Base-by-base conservation (phyloP, 768 basidiomycete species). In the Hygrophorus russula region DNA sequence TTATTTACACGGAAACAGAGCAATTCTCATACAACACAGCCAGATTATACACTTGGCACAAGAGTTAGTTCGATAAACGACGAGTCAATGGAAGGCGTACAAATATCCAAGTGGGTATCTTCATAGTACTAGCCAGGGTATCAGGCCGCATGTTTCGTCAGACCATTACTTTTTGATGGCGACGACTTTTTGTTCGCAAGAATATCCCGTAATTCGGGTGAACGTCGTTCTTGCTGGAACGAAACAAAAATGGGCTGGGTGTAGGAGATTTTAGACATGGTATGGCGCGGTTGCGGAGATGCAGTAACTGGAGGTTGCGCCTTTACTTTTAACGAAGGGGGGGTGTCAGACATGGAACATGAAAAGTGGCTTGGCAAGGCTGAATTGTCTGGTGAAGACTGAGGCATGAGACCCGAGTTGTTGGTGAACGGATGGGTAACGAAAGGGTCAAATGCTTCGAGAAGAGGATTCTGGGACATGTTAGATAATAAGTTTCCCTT, bases 391-490 rank as follows among this genome's bases (percentile, higher is more conserved):
- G 71, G 66, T 41, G 73, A 67, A 42, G n/a, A n/a, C n/a, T 57
- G 58, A 13, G 67, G 66, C 7, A 56, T 41, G 36, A 69, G 46
- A 20, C 67, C 68, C 35, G 61, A 67, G 46, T 53, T 60, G 43
- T 69, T 69, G 29, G 74, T 78, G 65, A 79, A 80, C 8, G 76
- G 74, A 55, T 80, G 74, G 14, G 65, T 67, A 15, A 70, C 72
- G 53, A 73, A 71, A 32, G 76, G 76, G 62, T 80, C 64, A 52
- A 80, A 79, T 17, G 72, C 70, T 15, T 62, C 59, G 51, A 66
- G 62, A 8, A 62, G 46, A 1, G 59, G 53, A 39, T 62, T 62
- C 30, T 53, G 59, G 1, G 60, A 30, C 65, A 65, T 68, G 40
- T 36, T 39, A 44, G 47, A 42, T 40, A 12, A 42, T 36, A 24